A percentile compares a stretch with the other conserved stretches of the same genome.
Conservation (phyloP, 2,329 filamentous ascomycete genomes). For the Fusarium fujikuroi region DNA sequence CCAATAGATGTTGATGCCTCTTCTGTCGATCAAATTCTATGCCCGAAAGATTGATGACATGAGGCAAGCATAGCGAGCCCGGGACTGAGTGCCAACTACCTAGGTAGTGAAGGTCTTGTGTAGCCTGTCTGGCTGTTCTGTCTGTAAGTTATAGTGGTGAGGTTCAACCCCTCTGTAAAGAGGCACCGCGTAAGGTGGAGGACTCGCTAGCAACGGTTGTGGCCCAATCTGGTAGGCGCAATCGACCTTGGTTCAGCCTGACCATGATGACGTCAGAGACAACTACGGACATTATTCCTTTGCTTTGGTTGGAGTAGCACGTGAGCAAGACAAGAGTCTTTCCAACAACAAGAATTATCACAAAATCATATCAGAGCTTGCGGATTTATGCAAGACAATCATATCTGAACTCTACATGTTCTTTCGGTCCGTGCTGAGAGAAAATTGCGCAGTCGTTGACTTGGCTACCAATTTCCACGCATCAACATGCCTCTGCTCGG, state of each 20-base stretch:
- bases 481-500: constrained; percentile 4
- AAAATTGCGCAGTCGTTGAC: neutral
- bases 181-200: neutral
- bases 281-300: neutral
- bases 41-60: neutral
- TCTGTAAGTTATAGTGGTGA: neutral
- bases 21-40: neutral
- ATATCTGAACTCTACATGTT: neutral
- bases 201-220: neutral
- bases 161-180: neutral
- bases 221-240: constrained; percentile 27
- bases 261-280: constrained; percentile 26
- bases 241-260: neutral
- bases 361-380: neutral
- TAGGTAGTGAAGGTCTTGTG: too few relatives aligned
- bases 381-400: neutral
- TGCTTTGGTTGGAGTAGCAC: neutral
- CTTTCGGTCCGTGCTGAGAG: neutral
- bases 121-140: neutral
- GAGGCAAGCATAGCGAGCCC: neutral
- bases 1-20: neutral
- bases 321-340: neutral
- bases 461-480: constrained; percentile 6
- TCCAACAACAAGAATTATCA: neutral
- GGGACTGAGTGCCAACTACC: neutral